Conservation (phyloP, 2,329 filamentous ascomycete genomes). For the Cercospora nicotianae region DNA sequence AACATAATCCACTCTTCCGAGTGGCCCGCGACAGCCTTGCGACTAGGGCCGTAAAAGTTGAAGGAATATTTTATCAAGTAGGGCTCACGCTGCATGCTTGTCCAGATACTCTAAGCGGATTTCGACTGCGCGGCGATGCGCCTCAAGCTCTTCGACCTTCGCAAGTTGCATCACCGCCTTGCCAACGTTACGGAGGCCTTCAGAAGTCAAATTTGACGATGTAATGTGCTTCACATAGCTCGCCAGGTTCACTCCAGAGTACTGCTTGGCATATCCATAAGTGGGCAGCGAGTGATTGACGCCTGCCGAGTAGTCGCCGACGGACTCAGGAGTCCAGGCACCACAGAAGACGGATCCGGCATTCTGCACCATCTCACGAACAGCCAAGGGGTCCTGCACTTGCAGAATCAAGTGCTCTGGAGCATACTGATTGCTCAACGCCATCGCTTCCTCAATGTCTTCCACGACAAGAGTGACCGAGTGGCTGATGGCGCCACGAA, state of each 20-base stretch:
- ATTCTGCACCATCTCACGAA: conserved; percentile 80
- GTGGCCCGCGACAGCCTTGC: neutral
- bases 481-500: conserved; percentile 85
- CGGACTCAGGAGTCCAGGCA: conserved; percentile 94
- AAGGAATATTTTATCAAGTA: neutral
- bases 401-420: conserved; percentile 96
- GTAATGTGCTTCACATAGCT: conserved; percentile 99
- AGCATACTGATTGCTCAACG: conserved; percentile 88
- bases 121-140: conserved; percentile 75
- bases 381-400: conserved; percentile 70
- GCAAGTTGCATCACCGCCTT: conserved; percentile 91
- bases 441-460: conserved; percentile 73
- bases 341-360: conserved; percentile 96
- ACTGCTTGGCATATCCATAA: conserved; percentile 97
- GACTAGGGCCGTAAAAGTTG: neutral
- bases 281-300: conserved; percentile 97
- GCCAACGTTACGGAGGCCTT: conserved; percentile 83
- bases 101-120: conserved; percentile 54
- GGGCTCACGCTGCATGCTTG: conserved; percentile 7
- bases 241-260: conserved; percentile 92
- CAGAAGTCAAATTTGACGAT: conserved; percentile 80
- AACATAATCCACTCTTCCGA: neutral
- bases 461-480: conserved; percentile 79
- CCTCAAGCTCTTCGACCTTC: conserved; percentile 90
- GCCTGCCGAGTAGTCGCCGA: conserved; percentile 95